These are phyloP conservation scores for Pezicula neosporulosa DNA, from an alignment of 2,329 filamentous ascomycete species.

Conservation along the genomic window DNA sequence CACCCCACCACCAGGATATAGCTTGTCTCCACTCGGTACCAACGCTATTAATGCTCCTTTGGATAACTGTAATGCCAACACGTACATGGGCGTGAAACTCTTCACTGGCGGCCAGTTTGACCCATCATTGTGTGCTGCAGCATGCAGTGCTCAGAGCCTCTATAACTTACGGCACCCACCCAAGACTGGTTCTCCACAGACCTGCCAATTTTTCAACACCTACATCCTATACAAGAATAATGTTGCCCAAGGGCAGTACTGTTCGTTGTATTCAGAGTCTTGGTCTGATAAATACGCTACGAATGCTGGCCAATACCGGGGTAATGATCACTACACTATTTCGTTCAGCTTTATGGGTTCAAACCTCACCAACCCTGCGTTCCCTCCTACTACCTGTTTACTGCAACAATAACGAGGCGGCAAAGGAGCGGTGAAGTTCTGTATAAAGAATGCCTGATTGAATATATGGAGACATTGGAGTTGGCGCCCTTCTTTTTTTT, in stretches of 20 bases:
- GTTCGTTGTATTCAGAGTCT: slow-evolving; percentile 30
- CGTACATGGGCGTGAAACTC: slow-evolving; percentile 19
- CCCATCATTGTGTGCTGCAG: slow-evolving; percentile 22
- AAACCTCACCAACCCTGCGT: no score
- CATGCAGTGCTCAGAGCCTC: slow-evolving; percentile 12
- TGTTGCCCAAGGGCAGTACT: slow-evolving; percentile 29
- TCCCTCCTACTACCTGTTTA: no score
- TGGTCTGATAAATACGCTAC: slow-evolving; percentile 11
- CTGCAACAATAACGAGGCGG: no score
- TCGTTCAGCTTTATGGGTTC: background rate
- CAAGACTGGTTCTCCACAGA: background rate
- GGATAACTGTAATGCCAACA: slow-evolving; percentile 28
- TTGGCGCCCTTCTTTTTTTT: no score
- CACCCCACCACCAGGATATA: background rate
- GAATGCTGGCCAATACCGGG: background rate
- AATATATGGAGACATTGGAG: no score
- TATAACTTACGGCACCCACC: slow-evolving; percentile 6
- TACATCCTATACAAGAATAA: slow-evolving; percentile 33
- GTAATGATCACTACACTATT: background rate
- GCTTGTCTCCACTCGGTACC: background rate
- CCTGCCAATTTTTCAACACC: slow-evolving; percentile 29
- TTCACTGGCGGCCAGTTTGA: slow-evolving; percentile 26
- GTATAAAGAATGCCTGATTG: no score
- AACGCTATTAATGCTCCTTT: background rate
- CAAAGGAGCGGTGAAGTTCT: no score